phyloP scores from a whole-genome alignment of 2,329 filamentous ascomycete species.

The Ustulina deusta region DNA sequence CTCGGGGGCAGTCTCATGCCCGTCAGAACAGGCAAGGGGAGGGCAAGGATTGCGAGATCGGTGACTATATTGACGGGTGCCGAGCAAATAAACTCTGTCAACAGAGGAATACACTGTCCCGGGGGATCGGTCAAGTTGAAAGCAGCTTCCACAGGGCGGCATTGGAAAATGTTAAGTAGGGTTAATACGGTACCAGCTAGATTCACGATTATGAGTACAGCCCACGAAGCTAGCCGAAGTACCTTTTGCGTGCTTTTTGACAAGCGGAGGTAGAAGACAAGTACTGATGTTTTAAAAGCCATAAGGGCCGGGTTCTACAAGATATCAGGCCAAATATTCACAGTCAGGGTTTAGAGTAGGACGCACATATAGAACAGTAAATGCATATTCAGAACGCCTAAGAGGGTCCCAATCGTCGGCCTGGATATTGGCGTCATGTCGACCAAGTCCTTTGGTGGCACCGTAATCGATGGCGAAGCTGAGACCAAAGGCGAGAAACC shows the following conservation, averaged over 20 bases:
- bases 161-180: slow-evolving; percentile 89
- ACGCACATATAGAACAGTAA: slow-evolving; percentile 72
- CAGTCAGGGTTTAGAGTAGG: not conserved
- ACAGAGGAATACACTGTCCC: slow-evolving; percentile 65
- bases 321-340: slow-evolving; percentile 37
- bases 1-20: slow-evolving; percentile 85
- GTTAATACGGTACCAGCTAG: slow-evolving; percentile 82
- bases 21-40: slow-evolving; percentile 90
- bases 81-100: slow-evolving; percentile 76
- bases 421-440: slow-evolving; percentile 71
- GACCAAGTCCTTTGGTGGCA: slow-evolving; percentile 74
- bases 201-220: slow-evolving; percentile 82
- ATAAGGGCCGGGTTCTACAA: slow-evolving; percentile 85
- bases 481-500: slow-evolving; percentile 76
- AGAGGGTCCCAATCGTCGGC: slow-evolving; percentile 62
- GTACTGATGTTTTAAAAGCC: slow-evolving; percentile 91
- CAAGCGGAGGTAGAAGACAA: slow-evolving; percentile 88
- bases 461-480: slow-evolving; percentile 75
- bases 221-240: slow-evolving; percentile 85
- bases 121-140: slow-evolving; percentile 62
- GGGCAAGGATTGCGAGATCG: slow-evolving; percentile 85
- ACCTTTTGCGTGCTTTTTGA: slow-evolving; percentile 81
- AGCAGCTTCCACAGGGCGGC: slow-evolving; percentile 76
- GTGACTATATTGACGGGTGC: slow-evolving; percentile 93
- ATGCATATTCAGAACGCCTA: slow-evolving; percentile 71